Conservation (phyloP, 495 filamentous ascomycete species). For the Aspergillus cavernicola region DNA sequence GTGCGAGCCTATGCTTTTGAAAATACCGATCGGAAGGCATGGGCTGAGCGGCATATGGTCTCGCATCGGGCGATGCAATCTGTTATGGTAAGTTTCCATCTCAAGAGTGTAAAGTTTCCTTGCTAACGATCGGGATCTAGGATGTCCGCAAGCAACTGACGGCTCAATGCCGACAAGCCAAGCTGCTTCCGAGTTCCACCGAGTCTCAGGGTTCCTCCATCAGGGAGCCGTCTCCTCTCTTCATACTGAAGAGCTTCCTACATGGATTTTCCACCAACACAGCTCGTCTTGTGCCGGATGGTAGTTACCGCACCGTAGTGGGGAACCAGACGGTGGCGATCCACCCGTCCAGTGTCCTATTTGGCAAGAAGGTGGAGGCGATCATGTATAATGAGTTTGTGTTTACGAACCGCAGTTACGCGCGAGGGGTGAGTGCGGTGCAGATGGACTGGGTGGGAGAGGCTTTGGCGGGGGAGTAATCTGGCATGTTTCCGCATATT, state of each 20-base stretch:
- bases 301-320: conserved; percentile 76
- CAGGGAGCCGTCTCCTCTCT: conserved; percentile 35
- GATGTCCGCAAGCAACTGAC: conserved; percentile 88
- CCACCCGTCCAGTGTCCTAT: conserved; percentile 82
- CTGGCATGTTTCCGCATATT: too few relatives aligned
- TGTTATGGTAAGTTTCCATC: conserved; percentile 56
- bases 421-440: conserved; percentile 79
- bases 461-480: conserved; percentile 43
- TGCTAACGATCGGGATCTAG: conserved; percentile 26
- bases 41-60: conserved; percentile 75
- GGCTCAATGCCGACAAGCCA: conserved; percentile 52
- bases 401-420: conserved; percentile 89
- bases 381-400: conserved; percentile 97
- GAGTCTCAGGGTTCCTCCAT: conserved; percentile 10
- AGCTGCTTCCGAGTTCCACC: conserved; percentile 30
- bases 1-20: conserved; percentile 79
- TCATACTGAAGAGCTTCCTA: conserved; percentile 76
- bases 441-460: conserved; percentile 86
- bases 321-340: conserved; percentile 85
- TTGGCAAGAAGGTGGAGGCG: conserved; percentile 84
- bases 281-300: conserved; percentile 76
- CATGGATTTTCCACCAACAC: conserved; percentile 78
- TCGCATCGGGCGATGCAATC: conserved; percentile 79
- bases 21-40: conserved; percentile 65
- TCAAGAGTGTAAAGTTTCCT: too few relatives aligned